Conservation (phyloP, 2,329 filamentous ascomycete genomes). For the Penicillium sp. region DNA sequence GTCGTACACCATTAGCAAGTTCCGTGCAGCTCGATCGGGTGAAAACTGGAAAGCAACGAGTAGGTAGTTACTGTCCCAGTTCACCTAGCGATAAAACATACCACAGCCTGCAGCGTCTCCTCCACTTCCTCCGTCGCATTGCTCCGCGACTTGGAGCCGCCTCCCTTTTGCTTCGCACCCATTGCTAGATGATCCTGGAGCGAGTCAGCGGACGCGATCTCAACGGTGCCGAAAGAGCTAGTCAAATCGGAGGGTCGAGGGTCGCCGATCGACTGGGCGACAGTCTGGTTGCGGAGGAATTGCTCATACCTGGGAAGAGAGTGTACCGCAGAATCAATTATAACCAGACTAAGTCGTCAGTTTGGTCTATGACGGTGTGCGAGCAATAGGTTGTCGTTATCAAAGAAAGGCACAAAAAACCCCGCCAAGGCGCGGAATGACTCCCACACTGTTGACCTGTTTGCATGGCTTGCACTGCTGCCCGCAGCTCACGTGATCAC, state of each 20-base stretch:
- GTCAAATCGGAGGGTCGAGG: background rate
- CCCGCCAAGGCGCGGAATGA: constrained; percentile 37
- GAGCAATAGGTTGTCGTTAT: constrained; percentile 11
- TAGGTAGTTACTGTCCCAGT: background rate
- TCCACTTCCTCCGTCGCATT: constrained; percentile 62
- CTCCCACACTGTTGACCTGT: constrained; percentile 25
- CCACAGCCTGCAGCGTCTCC: constrained; percentile 66
- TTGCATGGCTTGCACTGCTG: constrained; percentile 31
- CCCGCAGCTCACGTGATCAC: background rate
- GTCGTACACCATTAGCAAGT: constrained; percentile 16
- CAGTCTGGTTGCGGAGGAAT: background rate
- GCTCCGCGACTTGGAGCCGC: constrained; percentile 36
- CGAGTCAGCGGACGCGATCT: constrained; percentile 6
- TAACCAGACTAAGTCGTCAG: background rate
- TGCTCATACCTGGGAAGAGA: constrained; percentile 11
- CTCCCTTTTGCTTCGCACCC: constrained; percentile 42
- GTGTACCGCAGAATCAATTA: constrained; percentile 3
- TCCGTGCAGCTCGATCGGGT: background rate
- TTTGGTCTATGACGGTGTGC: background rate
- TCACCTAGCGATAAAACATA: constrained; percentile 40
- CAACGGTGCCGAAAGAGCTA: background rate
- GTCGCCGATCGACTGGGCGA: background rate
- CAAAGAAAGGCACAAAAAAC: constrained; percentile 34
- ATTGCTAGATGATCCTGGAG: constrained; percentile 26
- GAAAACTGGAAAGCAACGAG: background rate